These are phyloP conservation scores for Sesbania bispinosa DNA, from an alignment of 306 rosid genomes.

Conservation along the genomic window DNA sequence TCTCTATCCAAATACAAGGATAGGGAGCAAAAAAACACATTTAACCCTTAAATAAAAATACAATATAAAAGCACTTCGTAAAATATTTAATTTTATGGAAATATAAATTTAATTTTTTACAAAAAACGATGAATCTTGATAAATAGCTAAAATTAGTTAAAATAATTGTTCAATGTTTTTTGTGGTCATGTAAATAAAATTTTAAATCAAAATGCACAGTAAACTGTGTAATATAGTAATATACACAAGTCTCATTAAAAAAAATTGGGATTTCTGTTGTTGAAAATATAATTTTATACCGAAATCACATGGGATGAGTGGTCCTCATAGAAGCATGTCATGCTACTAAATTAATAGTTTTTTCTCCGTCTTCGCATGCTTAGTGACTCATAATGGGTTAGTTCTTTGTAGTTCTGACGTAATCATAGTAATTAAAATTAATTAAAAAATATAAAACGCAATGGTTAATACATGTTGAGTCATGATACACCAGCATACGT, in stretches of 20 bases:
- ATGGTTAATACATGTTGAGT: conserved; percentile 23
- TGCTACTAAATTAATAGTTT: neutral
- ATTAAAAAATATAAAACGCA: neutral
- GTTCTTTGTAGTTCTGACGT: conserved; percentile 13
- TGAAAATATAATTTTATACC: neutral
- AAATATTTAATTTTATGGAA: no score
- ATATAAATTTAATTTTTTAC: no score
- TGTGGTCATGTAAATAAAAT: neutral
- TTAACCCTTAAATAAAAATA: no score
- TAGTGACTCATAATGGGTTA: neutral
- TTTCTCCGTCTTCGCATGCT: conserved; percentile 9
- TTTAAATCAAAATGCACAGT: no score
- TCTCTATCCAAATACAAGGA: no score
- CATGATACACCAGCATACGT: conserved; percentile 22
- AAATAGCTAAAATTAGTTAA: no score
- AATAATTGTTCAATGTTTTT: no score
- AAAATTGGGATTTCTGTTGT: neutral
- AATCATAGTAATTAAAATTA: conserved; percentile 21
- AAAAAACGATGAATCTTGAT: no score
- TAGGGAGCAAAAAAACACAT: no score
- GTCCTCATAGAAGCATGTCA: neutral
- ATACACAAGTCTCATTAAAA: no score
- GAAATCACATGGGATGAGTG: neutral
- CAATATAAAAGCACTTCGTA: no score
- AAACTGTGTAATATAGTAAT: no score